phyloP scores from a whole-genome alignment of 1,139 yeast genomes.

The Kodamaea plutei region DNA sequence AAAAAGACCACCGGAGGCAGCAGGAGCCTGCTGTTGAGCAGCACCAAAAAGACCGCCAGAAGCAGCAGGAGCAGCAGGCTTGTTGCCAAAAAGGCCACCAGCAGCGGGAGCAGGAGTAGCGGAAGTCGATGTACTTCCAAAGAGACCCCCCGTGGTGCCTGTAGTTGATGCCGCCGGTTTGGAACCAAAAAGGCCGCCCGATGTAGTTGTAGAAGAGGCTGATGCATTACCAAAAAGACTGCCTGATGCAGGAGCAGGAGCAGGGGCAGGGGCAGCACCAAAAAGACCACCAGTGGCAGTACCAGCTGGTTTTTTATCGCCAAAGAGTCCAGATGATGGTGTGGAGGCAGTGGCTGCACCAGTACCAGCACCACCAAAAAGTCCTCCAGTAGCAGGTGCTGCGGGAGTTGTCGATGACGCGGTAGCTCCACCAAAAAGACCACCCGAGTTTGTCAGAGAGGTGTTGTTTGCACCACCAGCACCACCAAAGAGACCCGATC shows the following conservation, averaged over 20 bases:
- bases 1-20: constrained; percentile 5
- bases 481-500: constrained; percentile 3
- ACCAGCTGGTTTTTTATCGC: constrained; percentile 1
- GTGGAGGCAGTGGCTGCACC: constrained; percentile 1
- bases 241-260: constrained; percentile 1
- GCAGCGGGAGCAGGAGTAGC: constrained; percentile 1
- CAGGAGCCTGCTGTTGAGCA: constrained; percentile 1
- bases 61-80: constrained; percentile 1
- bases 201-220: neutral
- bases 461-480: neutral
- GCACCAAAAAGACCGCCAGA: constrained; percentile 6
- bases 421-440: constrained; percentile 4
- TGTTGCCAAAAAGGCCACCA: constrained; percentile 6
- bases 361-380: constrained; percentile 4
- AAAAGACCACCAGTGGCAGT: constrained; percentile 1
- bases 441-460: neutral
- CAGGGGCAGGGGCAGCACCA: constrained; percentile 2
- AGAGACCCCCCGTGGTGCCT: constrained; percentile 3
- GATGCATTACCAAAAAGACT: constrained; percentile 5
- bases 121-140: constrained; percentile 1
- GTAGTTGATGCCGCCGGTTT: neutral
- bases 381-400: constrained; percentile 2
- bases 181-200: constrained; percentile 1
- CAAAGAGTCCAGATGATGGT: constrained; percentile 4
- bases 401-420: constrained; percentile 1